Conservation (phyloP, 352 stramenopile species). For the Plasmopara muralis region DNA sequence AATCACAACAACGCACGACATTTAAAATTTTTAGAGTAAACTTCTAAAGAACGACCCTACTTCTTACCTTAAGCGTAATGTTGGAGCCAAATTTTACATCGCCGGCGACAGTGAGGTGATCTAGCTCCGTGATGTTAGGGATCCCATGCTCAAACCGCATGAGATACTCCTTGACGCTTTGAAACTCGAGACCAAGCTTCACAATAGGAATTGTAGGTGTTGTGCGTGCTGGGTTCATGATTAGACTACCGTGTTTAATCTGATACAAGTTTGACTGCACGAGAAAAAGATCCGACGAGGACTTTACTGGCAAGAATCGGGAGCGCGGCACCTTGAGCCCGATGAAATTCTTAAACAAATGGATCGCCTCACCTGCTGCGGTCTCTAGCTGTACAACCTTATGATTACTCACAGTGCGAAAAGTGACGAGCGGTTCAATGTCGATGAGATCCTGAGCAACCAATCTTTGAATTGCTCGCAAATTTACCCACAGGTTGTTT, state of each 20-base stretch:
- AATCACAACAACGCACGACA: constrained; percentile 3
- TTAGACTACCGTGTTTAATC: constrained; percentile 87
- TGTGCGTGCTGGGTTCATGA: constrained; percentile 80
- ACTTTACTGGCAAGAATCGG: constrained; percentile 98
- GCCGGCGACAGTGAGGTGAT: constrained; percentile 90
- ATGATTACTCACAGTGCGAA: constrained; percentile 95
- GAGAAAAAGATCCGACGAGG: constrained; percentile 96
- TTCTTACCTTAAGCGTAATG: constrained; percentile 83
- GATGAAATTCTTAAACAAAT: constrained; percentile 97
- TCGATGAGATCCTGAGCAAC: constrained; percentile 97
- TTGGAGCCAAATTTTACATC: constrained; percentile 91
- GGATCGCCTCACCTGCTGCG: constrained; percentile 96
- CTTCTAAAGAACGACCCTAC: background rate
- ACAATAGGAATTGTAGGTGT: constrained; percentile 88
- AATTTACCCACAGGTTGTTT: constrained; percentile 99
- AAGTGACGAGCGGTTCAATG: constrained; percentile 92
- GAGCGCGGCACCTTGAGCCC: constrained; percentile 94
- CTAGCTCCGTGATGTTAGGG: constrained; percentile 90
- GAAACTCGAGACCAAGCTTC: constrained; percentile 90
- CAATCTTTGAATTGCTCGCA: constrained; percentile 95
- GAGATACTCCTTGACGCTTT: constrained; percentile 83
- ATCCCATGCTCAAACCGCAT: constrained; percentile 84
- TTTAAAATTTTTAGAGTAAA: background rate
- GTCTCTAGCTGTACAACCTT: constrained; percentile 93
- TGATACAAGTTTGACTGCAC: constrained; percentile 92